Evolutionary conservation across 2,329 filamentous ascomycete genomes (phyloP), one percentile per base, ranked within the genome.

Genomic region (Calonectria montana): DNA sequence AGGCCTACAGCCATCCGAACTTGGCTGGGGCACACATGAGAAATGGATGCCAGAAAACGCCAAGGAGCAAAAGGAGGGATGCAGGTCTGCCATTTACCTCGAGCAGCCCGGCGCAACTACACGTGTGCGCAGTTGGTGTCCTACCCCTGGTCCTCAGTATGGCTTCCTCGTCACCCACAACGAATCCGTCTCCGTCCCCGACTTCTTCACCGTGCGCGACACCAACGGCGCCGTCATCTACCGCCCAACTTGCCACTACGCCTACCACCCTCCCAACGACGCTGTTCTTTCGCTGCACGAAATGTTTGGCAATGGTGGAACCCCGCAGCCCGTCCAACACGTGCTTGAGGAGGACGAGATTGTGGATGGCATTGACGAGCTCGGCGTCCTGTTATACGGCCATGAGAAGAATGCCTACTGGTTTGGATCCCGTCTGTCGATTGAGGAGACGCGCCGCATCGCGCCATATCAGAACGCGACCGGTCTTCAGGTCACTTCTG

Each of bases 131-230:
- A 43, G n/a, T 10, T 62, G 57, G 57, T 62, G 57, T 23, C 57
- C 57, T 18, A 62, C 57, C 2, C 57, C 57, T 6, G 57, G 57
- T 3, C 57, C 57, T 12, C 57, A 62, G 15, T 62, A 29, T 37
- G 57, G 57, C 57, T 45, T 62, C 57, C 39, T 62, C 8, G 37
- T 62, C 25, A 62, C 57, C 15, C 57, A 62, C 57, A 62, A n/a
- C 39, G 57, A 62, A 23, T 62, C 57, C 21, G 57, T 62, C 16
- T 62, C 57, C 15, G 29, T 62, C 3, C 12, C 57, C 57, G 57
- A 62, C 25, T 62, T 62, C 57, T 62, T 62, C 57, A 62, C 57
- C 4, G 57, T 62, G 39, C 57, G 39, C 25, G 57, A 62, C 57
- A 23, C 29, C 2, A 25, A 45, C 8, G 57, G 57, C 3, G 23